Evolutionary conservation across 257 asterid species (phyloP).

Genomic region (Penstemon davidsonii): DNA sequence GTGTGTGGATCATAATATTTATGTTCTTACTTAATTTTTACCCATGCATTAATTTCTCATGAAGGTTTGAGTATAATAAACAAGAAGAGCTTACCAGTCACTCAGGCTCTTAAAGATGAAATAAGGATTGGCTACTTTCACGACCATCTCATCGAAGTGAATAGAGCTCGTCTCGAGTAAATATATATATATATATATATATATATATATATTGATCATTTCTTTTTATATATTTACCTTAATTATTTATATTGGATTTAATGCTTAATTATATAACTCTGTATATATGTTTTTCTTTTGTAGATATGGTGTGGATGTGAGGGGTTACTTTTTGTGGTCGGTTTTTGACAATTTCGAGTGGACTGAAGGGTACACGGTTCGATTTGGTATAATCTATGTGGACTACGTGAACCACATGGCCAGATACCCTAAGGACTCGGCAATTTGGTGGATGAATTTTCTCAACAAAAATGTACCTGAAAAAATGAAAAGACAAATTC

Average conservation of each 20-base stretch:
- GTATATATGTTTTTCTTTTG: not conserved
- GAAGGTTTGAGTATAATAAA: not conserved
- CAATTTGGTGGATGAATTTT: constrained; percentile 32
- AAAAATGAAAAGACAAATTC: no score
- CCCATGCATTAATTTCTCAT: no score
- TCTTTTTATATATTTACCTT: not conserved
- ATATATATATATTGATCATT: not conserved
- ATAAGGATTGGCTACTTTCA: not conserved
- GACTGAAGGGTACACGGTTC: constrained; percentile 28
- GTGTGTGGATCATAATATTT: no score
- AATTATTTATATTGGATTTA: no score
- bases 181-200: not conserved
- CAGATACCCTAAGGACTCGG: constrained; percentile 26
- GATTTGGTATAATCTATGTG: constrained; percentile 24
- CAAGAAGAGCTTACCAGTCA: not conserved
- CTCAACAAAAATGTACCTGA: not conserved
- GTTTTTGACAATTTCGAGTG: constrained; percentile 29
- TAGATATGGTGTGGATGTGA: constrained; percentile 4
- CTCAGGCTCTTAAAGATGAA: not conserved
- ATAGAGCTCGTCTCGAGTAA: constrained; percentile 21
- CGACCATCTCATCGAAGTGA: constrained; percentile 12
- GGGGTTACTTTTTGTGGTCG: constrained; percentile 25
- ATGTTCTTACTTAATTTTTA: no score
- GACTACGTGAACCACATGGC: constrained; percentile 23
- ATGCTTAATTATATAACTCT: no score